Percentiles rank a stretch among this genome's conserved stretches.
Evolutionary conservation across 352 stramenopile species (phyloP).

Genomic region (Plasmopara halstedii): DNA sequence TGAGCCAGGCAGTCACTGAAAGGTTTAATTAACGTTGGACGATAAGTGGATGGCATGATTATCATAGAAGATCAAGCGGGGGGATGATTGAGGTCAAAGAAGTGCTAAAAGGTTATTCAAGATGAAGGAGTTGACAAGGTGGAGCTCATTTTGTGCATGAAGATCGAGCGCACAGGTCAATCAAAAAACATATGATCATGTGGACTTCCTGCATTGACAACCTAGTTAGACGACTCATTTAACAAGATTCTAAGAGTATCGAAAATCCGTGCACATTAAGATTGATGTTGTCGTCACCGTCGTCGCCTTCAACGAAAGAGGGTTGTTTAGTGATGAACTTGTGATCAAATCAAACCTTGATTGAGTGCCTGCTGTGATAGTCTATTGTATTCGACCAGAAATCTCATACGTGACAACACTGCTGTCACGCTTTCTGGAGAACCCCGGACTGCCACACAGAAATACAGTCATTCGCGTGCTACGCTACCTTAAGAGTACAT

Average conservation of each 20-base stretch:
- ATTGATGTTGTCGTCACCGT: not conserved
- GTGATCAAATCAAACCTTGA: not conserved
- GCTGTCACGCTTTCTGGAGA: too few relatives aligned
- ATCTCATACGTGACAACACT: too few relatives aligned
- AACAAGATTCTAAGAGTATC: too few relatives aligned
- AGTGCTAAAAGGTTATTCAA: not conserved
- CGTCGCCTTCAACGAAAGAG: not conserved
- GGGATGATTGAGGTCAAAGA: not conserved
- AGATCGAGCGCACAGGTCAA: not conserved
- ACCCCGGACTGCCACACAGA: too few relatives aligned
- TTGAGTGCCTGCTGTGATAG: too few relatives aligned
- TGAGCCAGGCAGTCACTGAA: not conserved
- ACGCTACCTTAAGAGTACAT: not conserved
- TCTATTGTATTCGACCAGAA: too few relatives aligned
- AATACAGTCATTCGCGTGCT: not conserved
- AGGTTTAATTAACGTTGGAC: not conserved
- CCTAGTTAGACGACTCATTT: too few relatives aligned
- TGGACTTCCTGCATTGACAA: not conserved
- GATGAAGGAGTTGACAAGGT: not conserved
- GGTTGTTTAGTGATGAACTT: not conserved
- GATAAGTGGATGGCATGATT: not conserved
- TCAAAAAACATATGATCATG: not conserved
- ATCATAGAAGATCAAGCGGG: not conserved
- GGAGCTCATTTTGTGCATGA: not conserved
- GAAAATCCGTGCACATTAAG: not conserved